Evolutionary conservation across 768 basidiomycete species (phyloP).

Genomic region (Amanita molliuscula): DNA sequence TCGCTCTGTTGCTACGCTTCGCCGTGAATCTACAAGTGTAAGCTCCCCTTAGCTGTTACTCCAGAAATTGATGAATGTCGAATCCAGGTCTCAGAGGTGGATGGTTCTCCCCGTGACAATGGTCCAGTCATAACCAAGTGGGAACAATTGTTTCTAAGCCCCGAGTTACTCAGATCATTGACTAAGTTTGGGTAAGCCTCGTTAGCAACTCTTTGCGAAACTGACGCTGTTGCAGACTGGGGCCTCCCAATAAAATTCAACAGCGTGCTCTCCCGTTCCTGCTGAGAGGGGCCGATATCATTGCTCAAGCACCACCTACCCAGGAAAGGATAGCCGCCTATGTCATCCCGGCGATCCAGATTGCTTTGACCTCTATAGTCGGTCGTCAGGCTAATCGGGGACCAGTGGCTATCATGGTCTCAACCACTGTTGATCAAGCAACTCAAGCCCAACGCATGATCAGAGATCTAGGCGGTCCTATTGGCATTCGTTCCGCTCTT

Average conservation of each 20-base stretch:
- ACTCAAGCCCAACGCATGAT: slow-evolving; percentile 95
- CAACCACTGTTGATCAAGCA: slow-evolving; percentile 97
- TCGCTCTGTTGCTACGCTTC: slow-evolving; percentile 58
- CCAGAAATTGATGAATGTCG: slow-evolving; percentile 5
- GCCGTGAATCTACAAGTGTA: slow-evolving; percentile 70
- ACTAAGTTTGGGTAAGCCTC: slow-evolving; percentile 82
- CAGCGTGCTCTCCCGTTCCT: slow-evolving; percentile 94
- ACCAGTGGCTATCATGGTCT: slow-evolving; percentile 86
- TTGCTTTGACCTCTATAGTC: slow-evolving; percentile 56
- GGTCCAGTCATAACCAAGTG: slow-evolving; percentile 89
- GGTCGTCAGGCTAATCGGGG: slow-evolving; percentile 53
- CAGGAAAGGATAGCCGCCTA: slow-evolving; percentile 98
- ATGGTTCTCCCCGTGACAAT: slow-evolving; percentile 47
- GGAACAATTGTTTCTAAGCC: slow-evolving; percentile 83
- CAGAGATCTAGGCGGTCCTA: slow-evolving; percentile 85
- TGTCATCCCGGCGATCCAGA: slow-evolving; percentile 83
- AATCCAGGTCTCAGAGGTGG: slow-evolving; percentile 42
- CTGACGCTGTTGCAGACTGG: slow-evolving; percentile 46
- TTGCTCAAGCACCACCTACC: slow-evolving; percentile 97
- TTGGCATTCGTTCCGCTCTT: slow-evolving; percentile 85
- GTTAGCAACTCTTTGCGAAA: not conserved
- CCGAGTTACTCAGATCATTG: slow-evolving; percentile 81
- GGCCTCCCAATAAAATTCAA: slow-evolving; percentile 98
- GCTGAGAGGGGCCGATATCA: slow-evolving; percentile 89
- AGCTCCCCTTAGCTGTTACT: slow-evolving; percentile 16